Evolutionary conservation across 257 asterid genomes (phyloP).

Genomic region (Craterostigma plantagineum): DNA sequence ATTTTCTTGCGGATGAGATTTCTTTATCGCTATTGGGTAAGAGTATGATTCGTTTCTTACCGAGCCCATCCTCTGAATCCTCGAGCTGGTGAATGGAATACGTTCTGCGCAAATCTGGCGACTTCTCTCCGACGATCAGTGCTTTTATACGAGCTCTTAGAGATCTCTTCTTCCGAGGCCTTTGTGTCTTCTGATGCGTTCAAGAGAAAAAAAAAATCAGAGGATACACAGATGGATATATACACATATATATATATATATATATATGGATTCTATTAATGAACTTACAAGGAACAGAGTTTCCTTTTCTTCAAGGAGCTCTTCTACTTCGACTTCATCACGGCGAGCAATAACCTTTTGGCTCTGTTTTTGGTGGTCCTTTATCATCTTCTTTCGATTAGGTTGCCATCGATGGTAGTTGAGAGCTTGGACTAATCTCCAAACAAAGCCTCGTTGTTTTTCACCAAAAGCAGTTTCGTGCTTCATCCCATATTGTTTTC

Average conservation of each 20-base stretch:
- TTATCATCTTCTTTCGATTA: slow-evolving; percentile 22
- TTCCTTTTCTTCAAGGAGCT: too few relatives aligned
- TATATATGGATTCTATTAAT: not conserved
- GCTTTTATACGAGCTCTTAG: slow-evolving; percentile 41
- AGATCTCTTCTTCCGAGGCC: slow-evolving; percentile 29
- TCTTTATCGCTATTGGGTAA: slow-evolving; percentile 16
- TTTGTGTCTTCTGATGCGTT: slow-evolving; percentile 15
- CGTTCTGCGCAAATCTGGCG: slow-evolving; percentile 28
- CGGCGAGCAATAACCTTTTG: too few relatives aligned
- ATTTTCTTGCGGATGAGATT: slow-evolving; percentile 9
- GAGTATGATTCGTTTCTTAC: slow-evolving; percentile 23
- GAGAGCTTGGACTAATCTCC: slow-evolving; percentile 45
- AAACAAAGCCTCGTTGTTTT: slow-evolving; percentile 34
- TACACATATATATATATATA: too few relatives aligned
- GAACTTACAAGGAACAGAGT: too few relatives aligned
- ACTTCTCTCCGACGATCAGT: slow-evolving; percentile 22
- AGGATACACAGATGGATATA: too few relatives aligned
- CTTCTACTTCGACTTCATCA: too few relatives aligned
- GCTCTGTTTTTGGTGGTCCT: slow-evolving; percentile 12
- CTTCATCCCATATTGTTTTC: too few relatives aligned
- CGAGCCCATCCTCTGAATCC: slow-evolving; percentile 19
- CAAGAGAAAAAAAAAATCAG: too few relatives aligned
- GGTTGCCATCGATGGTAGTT: slow-evolving; percentile 43
- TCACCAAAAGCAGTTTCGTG: not conserved
- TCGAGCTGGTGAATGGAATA: slow-evolving; percentile 53